Evolutionary conservation across 1,284 basidiomycete genomes (phyloP).

Genomic region (Tranzscheliella williamsii): DNA sequence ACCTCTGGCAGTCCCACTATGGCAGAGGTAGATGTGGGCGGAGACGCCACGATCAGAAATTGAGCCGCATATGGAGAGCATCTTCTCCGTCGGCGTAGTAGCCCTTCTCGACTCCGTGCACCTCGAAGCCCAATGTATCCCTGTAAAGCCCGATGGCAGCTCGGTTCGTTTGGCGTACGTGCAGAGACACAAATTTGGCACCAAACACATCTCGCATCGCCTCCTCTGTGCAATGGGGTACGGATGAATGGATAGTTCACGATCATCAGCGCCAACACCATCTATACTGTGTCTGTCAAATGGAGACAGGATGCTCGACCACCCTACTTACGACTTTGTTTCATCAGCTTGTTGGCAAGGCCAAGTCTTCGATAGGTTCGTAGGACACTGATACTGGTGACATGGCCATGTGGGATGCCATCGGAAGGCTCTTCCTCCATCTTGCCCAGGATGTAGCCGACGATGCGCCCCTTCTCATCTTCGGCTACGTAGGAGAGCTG

Average conservation of each 20-base stretch:
- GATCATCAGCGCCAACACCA: too few species aligned
- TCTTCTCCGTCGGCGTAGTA: conserved; percentile 61
- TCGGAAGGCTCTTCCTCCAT: conserved; percentile 68
- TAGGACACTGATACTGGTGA: conserved; percentile 58
- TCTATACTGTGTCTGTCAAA: too few species aligned
- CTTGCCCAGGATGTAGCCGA: conserved; percentile 92
- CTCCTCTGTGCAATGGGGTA: conserved; percentile 38
- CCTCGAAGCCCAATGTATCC: conserved; percentile 57
- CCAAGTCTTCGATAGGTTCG: conserved; percentile 56
- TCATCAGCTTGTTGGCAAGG: conserved; percentile 59
- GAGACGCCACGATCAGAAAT: conserved; percentile 34
- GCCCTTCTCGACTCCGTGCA: conserved; percentile 54
- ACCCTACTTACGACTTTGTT: conserved; percentile 57
- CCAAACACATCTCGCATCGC: conserved; percentile 59
- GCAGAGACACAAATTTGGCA: conserved; percentile 56
- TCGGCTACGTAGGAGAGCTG: conserved; percentile 92
- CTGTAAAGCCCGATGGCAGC: conserved; percentile 59
- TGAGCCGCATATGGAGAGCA: conserved; percentile 56
- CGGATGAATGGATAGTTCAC: too few species aligned
- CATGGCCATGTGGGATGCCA: conserved; percentile 60
- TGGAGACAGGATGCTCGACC: too few species aligned
- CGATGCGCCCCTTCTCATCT: conserved; percentile 81
- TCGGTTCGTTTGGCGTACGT: conserved; percentile 58
- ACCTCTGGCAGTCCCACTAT: too few species aligned
- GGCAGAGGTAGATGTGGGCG: too few species aligned